Percentiles rank a stretch among this genome's conserved stretches.
Evolutionary conservation across 768 basidiomycete genomes (phyloP).

Genomic region (Rhodosporidiobolus odoratus): DNA sequence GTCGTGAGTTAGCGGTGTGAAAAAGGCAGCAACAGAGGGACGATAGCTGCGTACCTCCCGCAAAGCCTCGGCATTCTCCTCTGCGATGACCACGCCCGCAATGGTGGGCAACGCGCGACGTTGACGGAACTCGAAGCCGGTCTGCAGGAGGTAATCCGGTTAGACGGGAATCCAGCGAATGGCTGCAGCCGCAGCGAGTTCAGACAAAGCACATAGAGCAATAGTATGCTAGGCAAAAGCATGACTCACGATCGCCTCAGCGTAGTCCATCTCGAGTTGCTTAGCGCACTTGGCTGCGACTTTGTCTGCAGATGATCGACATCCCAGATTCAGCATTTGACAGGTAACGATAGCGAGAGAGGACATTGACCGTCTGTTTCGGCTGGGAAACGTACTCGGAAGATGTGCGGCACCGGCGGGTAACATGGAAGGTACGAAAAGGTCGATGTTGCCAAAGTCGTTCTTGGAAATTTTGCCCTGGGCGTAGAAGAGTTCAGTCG

Average conservation of each 20-base stretch:
- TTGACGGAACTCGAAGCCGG: slow-evolving; percentile 93
- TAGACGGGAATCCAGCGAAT: slow-evolving; percentile 7
- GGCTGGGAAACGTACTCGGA: slow-evolving; percentile 66
- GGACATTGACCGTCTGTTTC: too few relatives aligned
- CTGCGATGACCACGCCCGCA: slow-evolving; percentile 78
- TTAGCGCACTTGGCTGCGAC: slow-evolving; percentile 82
- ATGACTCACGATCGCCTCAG: slow-evolving; percentile 83
- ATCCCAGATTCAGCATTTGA: not conserved
- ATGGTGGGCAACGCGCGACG: slow-evolving; percentile 78
- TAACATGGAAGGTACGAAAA: slow-evolving; percentile 92
- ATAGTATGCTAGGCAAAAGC: not conserved
- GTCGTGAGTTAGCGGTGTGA: too few relatives aligned
- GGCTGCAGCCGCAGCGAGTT: not conserved
- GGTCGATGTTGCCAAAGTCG: slow-evolving; percentile 91
- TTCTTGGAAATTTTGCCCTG: slow-evolving; percentile 93
- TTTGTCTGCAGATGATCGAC: slow-evolving; percentile 56
- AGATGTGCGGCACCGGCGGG: slow-evolving; percentile 79
- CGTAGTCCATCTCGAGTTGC: slow-evolving; percentile 78
- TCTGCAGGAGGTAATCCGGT: slow-evolving; percentile 52
- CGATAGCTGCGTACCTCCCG: slow-evolving; percentile 58
- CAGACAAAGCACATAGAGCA: too few relatives aligned
- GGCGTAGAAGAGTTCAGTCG: not conserved
- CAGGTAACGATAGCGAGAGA: not conserved
- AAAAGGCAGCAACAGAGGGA: not conserved
- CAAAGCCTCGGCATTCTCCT: slow-evolving; percentile 66